Base-by-base conservation (phyloP, 1,284 basidiomycete species). In the Ceratobasidium sp. region DNA sequence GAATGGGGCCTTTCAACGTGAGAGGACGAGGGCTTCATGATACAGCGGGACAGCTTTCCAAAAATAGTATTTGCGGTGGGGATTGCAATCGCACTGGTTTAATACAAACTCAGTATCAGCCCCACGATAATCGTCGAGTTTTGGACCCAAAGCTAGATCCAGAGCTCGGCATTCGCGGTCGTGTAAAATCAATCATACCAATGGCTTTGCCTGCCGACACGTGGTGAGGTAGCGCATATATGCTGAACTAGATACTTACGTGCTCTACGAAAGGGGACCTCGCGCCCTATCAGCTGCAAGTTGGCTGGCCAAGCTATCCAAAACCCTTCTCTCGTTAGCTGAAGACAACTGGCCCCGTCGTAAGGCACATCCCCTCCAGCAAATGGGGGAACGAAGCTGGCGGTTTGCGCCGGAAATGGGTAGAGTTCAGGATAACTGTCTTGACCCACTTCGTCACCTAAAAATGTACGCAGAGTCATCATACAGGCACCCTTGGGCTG, bases 101-200 rank as follows among this genome's bases (percentile, higher is more conserved):
- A n/a, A n/a, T n/a, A n/a, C n/a, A n/a, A n/a, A n/a, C n/a, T n/a
- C n/a, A n/a, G n/a, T n/a, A n/a, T n/a, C n/a, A n/a, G n/a, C 56
- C 56, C 31, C 56, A 58, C 20, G 56, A 58, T 15, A 58, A 58
- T 2, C 31, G 56, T 8, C 56, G 56, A 26, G 31, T 35, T 58
- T 58, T 58, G 6, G 56, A 58, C 23, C 20, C 56, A 35, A 35
- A 26, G 20, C 33, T 58, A 33, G 56, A 31, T 58, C 56, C 56
- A 2, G 35, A 31, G 31, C 31, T 35, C 17, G 56, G 33, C 63
- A 65, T 65, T 49, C 61, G 61, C 20, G 63, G 39, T 31, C 68
- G 33, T 13, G 56, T 47, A 35, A 73, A 73, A 49, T 73, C 68
- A 49, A 61, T 35, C 56, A 49, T 73, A 2, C 68, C 56, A 13